Evolutionary conservation across 73 alveolate genomes (phyloP), one percentile per base, ranked within the genome.

Genomic region (Paramecium sexaurelia): DNA sequence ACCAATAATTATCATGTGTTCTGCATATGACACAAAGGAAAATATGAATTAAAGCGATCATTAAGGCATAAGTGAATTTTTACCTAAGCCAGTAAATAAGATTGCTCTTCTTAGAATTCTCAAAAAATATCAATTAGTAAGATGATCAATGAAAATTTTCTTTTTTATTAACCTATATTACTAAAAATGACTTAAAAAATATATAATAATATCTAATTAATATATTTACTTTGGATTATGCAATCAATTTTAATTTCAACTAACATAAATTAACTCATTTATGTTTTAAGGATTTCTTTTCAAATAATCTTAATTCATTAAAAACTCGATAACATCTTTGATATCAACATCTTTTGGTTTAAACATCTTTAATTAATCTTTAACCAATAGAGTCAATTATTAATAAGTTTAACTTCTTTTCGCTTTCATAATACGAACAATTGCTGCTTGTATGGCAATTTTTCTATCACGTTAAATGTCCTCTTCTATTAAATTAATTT

Each of bases 21-120:
- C 87, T 7, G 87, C 87, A 6, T 73, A 73, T 36, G 87, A 73
- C 35, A 27, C 87, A n/a, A 36, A 33, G 19, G 87, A 73, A 15
- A 36, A 39, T 66, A 66, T 39, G 57, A 39, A 73, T 73, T 36
- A 20, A 33, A 39, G 66, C n/a, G 36, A 27, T 33, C 55, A 36
- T 17, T 20, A 20, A 33, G 87, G 87, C 11, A 36, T 36, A 22
- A 39, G 36, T 17, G 87, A 73, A 9, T 73, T 73, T 73, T 36
- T 73, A 36, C 36, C 55, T 13, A 73, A 73, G 32, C 87, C 87
- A 33, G 66, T 73, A 32, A 36, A 73, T 36, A 33, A 73, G 35
- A 0, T 27, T 36, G 67, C 32, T 33, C 55, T 73, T 13, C 55
- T 36, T 36, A 33, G 35, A n/a, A 73, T 73, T 39, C 57, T 73